Evolutionary conservation across 345 rosid species (phyloP).

Genomic region (Arabidopsis arenosa): DNA sequence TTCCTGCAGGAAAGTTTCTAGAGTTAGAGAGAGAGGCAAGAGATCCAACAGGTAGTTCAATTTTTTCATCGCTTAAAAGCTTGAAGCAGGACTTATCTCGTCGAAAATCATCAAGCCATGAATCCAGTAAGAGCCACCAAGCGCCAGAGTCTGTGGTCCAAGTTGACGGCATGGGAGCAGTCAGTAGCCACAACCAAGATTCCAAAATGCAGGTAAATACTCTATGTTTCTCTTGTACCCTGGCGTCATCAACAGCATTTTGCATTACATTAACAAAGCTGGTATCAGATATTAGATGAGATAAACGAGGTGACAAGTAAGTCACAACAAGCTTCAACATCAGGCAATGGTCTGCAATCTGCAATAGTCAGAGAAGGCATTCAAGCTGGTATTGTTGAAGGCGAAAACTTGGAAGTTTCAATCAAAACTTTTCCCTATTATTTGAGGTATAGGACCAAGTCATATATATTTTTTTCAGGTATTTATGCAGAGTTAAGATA

Average conservation of each 20-base stretch:
- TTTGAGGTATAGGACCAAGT: slow-evolving; percentile 62
- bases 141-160: slow-evolving; percentile 57
- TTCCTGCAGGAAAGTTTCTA: slow-evolving; percentile 54
- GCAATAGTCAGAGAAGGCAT: slow-evolving; percentile 67
- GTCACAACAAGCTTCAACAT: slow-evolving; percentile 65
- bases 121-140: slow-evolving; percentile 51
- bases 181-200: slow-evolving; percentile 63
- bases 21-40: slow-evolving; percentile 70
- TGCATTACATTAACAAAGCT: slow-evolving; percentile 43
- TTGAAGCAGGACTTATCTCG: slow-evolving; percentile 63
- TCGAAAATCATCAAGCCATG: slow-evolving; percentile 50
- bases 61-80: slow-evolving; percentile 73
- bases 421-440: slow-evolving; percentile 86
- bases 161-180: slow-evolving; percentile 59
- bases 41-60: slow-evolving; percentile 75
- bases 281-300: slow-evolving; percentile 80
- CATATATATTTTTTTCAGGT: slow-evolving; percentile 13
- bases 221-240: slow-evolving; percentile 67
- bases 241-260: slow-evolving; percentile 51
- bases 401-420: slow-evolving; percentile 68
- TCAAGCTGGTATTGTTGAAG: slow-evolving; percentile 80
- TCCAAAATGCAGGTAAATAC: slow-evolving; percentile 69
- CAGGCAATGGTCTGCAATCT: slow-evolving; percentile 59
- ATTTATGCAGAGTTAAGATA: slow-evolving; percentile 9
- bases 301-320: slow-evolving; percentile 68